Evolutionary conservation across 2,329 filamentous ascomycete species (phyloP), one percentile per base, ranked within the genome.

Genomic region (Botrytis fragariae): DNA sequence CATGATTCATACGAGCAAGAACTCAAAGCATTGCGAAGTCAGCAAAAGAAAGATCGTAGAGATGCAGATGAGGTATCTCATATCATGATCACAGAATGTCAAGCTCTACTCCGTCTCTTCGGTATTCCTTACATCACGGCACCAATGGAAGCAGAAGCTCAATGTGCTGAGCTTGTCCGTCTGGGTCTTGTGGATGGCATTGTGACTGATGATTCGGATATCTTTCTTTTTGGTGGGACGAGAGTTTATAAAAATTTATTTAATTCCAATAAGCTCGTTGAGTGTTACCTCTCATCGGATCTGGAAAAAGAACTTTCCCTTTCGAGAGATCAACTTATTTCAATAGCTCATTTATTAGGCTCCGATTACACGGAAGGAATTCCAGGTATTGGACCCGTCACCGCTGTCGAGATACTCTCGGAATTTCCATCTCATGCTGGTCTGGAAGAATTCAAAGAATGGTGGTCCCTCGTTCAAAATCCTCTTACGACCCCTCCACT

Each of bases 171-270:
- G 82, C 88, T 99, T 6, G 95, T 99, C 0, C 84, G 84, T 0
- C 85, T 98, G 0, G 93, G 94, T 0, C 89, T 98, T 0, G 97
- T 99, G 14, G 97, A 99, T 81, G 96, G 97, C 20, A 97, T 99
- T 75, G 95, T 99, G 44, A 99, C 97, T 0, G 96, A 99, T 79
- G 96, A 99, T 81, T 97, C 93, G 4, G 96, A 99, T 84, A 97
- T 92, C 0, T 99, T 99, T 80, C 88, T 99, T 0, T 99, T 99
- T 82, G 97, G 96, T 29, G 97, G 96, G 54, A 99, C 94, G 0
- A 88, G 95, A 29, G 92, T 99, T 35, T 99, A 99, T 86, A 99
- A 99, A 83, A 99, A 99, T 85, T 97, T 99, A 94, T 99, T 99
- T 86, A 99, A 98, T 83, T 92, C 94, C 78, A 96, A 96, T 82